Evolutionary conservation across 73 alveolate genomes (phyloP).

Genomic region (Paramecium caudatum): DNA sequence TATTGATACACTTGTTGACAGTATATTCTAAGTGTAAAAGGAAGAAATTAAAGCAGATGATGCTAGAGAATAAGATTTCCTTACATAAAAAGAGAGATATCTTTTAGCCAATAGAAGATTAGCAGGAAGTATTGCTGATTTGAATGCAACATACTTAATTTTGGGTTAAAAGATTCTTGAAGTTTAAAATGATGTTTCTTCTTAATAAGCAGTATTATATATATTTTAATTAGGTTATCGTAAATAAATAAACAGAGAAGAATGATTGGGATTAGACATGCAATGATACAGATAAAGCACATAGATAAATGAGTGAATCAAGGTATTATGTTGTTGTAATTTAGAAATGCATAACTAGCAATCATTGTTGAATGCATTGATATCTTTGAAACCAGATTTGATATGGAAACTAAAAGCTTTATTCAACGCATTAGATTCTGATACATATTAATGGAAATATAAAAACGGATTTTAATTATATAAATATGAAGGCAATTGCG

Average conservation of each 20-base stretch:
- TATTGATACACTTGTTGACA: constrained; percentile 62
- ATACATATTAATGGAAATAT: constrained; percentile 4
- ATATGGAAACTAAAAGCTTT: constrained; percentile 51
- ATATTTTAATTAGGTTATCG: constrained; percentile 3
- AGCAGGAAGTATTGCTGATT: constrained; percentile 49
- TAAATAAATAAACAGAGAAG: constrained; percentile 2
- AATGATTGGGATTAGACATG: constrained; percentile 67
- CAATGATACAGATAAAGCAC: constrained; percentile 31
- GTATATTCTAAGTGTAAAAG: constrained; percentile 56
- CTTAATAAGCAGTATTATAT: not conserved
- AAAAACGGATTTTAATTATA: constrained; percentile 61
- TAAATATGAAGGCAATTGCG: constrained; percentile 22
- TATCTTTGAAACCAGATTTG: constrained; percentile 65
- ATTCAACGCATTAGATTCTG: constrained; percentile 57
- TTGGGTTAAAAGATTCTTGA: constrained; percentile 12
- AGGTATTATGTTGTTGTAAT: not conserved
- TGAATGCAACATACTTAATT: not conserved
- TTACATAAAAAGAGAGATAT: constrained; percentile 46
- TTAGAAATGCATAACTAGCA: constrained; percentile 40
- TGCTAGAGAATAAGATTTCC: constrained; percentile 58
- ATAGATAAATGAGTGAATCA: not conserved
- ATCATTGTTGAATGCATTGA: constrained; percentile 55
- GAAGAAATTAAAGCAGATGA: constrained; percentile 69
- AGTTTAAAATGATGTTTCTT: constrained; percentile 15
- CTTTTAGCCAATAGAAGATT: constrained; percentile 66